Evolutionary conservation across 345 rosid genomes (phyloP), one percentile per base, ranked within the genome.

Genomic region (Eucalyptus paniculata): DNA sequence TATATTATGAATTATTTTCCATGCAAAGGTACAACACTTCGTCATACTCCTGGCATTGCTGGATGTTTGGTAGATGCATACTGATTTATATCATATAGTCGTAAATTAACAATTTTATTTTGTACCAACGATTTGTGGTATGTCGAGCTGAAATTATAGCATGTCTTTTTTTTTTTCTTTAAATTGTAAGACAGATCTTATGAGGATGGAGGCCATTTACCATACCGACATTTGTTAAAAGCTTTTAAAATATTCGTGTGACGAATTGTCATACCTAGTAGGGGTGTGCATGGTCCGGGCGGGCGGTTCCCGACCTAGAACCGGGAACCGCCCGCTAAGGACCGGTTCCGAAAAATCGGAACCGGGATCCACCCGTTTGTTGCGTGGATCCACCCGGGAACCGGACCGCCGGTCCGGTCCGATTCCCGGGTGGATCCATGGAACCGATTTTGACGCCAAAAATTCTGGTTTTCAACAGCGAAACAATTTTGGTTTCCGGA

Each of bases 121-220:
- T 14, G 77, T n/a, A n/a, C 16, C 16, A n/a, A 65, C 8, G 11
- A 12, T 62, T 30, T 62, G 34, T 62, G 69, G 8, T 62, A 13
- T 28, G n/a, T 30, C 32, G 6, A 13, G 34, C 17, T 14, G 9
- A 62, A 30, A 34, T 30, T 62, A 62, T 62, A 6, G 34, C 8
- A 30, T 62, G 17, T 3, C n/a, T n/a, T 2, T 26, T 58, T 58
- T 50, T 13, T 13, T 1, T 2, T 5, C 0, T 4, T 2, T 19
- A 13, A 19, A 62, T 28, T 28, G 16, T 1, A 62, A 28, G 69
- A 69, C 12, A 53, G 1, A 10, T 69, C 13, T 34, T 69, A 69
- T 5, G 13, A 34, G 34, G 23, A 69, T 18, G 24, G 5, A 18
- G 42, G 37, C 13, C 81, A 34, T 18, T 53, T 53, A 8, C 10